phyloP scores from a whole-genome alignment of 192 early-diverging fungal species.

The Coemansia reversa region DNA sequence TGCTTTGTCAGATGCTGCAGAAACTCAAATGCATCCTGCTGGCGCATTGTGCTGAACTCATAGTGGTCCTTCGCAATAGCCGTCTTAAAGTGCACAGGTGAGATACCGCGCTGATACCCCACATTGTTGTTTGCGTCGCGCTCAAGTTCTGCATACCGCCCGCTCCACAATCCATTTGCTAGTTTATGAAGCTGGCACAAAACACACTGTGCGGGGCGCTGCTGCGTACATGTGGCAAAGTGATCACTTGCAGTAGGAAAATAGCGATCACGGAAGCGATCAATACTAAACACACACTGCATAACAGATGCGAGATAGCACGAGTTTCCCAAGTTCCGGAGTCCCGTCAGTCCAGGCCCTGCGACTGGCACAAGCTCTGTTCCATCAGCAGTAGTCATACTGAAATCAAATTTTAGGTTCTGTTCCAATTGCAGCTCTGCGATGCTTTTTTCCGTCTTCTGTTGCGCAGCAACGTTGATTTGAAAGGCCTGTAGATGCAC shows the following conservation, averaged over 20 bases:
- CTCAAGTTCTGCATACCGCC: slow-evolving; percentile 73
- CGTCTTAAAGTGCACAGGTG: slow-evolving; percentile 89
- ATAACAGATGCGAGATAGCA: slow-evolving; percentile 97
- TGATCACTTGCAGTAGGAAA: slow-evolving; percentile 39
- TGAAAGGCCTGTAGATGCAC: slow-evolving; percentile 83
- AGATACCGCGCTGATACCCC: slow-evolving; percentile 75
- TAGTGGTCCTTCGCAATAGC: slow-evolving; percentile 83
- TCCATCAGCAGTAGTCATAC: slow-evolving; percentile 96
- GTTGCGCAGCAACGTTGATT: slow-evolving; percentile 77
- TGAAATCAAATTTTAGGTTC: slow-evolving; percentile 95
- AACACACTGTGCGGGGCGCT: slow-evolving; percentile 71
- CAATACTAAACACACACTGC: slow-evolving; percentile 83
- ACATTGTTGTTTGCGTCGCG: slow-evolving; percentile 33
- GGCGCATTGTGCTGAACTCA: slow-evolving; percentile 97
- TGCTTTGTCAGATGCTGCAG: slow-evolving; percentile 74
- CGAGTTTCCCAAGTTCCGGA: slow-evolving; percentile 95
- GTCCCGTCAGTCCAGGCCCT: slow-evolving; percentile 89
- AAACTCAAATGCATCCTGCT: slow-evolving; percentile 98
- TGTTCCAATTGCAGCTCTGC: slow-evolving; percentile 95
- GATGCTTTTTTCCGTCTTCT: slow-evolving; percentile 90
- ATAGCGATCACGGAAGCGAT: slow-evolving; percentile 73
- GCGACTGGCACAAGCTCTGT: slow-evolving; percentile 77
- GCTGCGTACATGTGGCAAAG: slow-evolving; percentile 34
- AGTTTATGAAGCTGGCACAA: slow-evolving; percentile 92
- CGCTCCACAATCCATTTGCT: slow-evolving; percentile 85